Conservation (phyloP, 768 basidiomycete species). For the Mycena crocata region DNA sequence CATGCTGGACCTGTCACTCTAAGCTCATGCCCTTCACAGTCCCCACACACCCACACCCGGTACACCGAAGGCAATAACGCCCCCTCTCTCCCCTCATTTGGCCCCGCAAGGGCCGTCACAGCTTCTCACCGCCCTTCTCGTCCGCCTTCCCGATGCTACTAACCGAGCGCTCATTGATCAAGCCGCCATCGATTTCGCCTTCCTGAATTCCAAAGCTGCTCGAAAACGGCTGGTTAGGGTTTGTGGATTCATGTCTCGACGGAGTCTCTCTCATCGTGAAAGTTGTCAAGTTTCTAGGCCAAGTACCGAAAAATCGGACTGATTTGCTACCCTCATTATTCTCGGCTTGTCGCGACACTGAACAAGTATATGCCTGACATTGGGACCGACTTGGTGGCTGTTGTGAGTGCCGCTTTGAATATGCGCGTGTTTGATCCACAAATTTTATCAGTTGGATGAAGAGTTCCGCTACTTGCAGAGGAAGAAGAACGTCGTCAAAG, state of each 20-base stretch:
- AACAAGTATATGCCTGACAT: constrained; percentile 95
- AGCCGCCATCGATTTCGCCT: constrained; percentile 94
- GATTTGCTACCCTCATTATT: constrained; percentile 95
- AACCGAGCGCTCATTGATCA: constrained; percentile 92
- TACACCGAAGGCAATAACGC: constrained; percentile 71
- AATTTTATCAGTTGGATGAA: constrained; percentile 81
- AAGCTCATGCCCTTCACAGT: constrained; percentile 45
- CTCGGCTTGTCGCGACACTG: constrained; percentile 88
- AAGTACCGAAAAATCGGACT: constrained; percentile 87
- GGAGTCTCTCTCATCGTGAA: constrained; percentile 6
- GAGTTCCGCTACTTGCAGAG: constrained; percentile 96
- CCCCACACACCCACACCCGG: constrained; percentile 73
- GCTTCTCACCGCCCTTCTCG: constrained; percentile 88
- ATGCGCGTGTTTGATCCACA: constrained; percentile 10
- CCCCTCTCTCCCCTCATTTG: constrained; percentile 74
- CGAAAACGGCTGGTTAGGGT: constrained; percentile 93
- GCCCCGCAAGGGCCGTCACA: constrained; percentile 94
- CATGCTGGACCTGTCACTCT: constrained; percentile 6
- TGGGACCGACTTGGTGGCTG: constrained; percentile 81
- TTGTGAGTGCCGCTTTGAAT: constrained; percentile 63
- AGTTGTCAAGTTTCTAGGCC: constrained; percentile 73
- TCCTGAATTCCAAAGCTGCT: constrained; percentile 96
- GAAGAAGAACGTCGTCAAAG: constrained; percentile 93
- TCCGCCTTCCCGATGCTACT: constrained; percentile 93
- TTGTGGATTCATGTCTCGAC: constrained; percentile 14